Conservation (phyloP, 495 filamentous ascomycete species). For the Copromyces sp. region DNA sequence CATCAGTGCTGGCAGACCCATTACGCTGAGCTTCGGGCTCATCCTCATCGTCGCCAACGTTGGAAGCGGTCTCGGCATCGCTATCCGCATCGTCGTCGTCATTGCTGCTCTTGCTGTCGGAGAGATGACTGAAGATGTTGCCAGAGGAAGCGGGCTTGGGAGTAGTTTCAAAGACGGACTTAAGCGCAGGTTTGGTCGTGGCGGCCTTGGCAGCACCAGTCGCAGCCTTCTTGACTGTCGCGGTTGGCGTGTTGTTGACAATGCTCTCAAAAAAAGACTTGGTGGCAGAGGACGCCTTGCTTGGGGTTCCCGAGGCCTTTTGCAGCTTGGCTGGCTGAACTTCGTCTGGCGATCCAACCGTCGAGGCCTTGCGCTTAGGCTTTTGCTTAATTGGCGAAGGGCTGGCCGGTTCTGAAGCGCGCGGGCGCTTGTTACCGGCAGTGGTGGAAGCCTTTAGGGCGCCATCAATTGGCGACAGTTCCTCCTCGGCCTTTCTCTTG, state of each 20-base stretch:
- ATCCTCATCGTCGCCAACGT: slow-evolving; percentile 29
- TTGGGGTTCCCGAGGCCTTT: slow-evolving; percentile 36
- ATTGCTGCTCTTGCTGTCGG: slow-evolving; percentile 40
- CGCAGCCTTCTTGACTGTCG: slow-evolving; percentile 19
- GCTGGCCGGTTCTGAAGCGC: slow-evolving; percentile 18
- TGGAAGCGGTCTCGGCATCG: slow-evolving; percentile 35
- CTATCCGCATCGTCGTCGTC: slow-evolving; percentile 36
- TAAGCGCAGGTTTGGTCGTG: slow-evolving; percentile 11
- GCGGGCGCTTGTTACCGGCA: slow-evolving; percentile 34
- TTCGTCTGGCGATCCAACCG: slow-evolving; percentile 35
- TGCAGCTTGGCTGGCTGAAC: slow-evolving; percentile 49
- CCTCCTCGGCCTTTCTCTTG: slow-evolving; percentile 40
- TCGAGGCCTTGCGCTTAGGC: slow-evolving; percentile 34
- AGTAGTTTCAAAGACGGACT: slow-evolving; percentile 19
- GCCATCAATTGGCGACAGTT: slow-evolving; percentile 24
- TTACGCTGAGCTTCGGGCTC: slow-evolving; percentile 17
- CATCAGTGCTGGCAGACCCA: slow-evolving; percentile 20
- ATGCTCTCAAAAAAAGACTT: slow-evolving; percentile 38
- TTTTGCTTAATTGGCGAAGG: slow-evolving; percentile 26
- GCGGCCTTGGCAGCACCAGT: slow-evolving; percentile 10
- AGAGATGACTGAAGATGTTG: slow-evolving; percentile 57
- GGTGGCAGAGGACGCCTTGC: slow-evolving; percentile 34
- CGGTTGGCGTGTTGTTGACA: slow-evolving; percentile 25
- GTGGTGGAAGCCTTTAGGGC: slow-evolving; percentile 23
- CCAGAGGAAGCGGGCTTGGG: slow-evolving; percentile 12